Evolutionary conservation across 345 rosid species (phyloP).

Genomic region (Eucalyptus victrix): DNA sequence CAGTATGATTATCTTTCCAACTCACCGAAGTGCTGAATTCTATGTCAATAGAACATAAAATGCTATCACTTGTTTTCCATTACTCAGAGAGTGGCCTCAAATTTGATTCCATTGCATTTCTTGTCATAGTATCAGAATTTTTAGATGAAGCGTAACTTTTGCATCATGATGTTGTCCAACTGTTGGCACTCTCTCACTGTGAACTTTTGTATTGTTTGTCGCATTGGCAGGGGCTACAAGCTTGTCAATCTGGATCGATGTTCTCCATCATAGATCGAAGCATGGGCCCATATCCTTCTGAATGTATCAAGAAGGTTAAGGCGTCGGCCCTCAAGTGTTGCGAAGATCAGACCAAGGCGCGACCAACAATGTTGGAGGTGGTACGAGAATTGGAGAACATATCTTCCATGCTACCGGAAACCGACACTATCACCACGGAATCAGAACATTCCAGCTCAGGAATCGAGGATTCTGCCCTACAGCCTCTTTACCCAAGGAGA

Average conservation of each 20-base stretch:
- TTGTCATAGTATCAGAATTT: background rate
- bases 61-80: background rate
- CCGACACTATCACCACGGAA: slow-evolving; percentile 16
- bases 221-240: slow-evolving; percentile 36
- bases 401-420: slow-evolving; percentile 48
- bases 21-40: background rate
- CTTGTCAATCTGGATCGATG: slow-evolving; percentile 56
- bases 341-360: slow-evolving; percentile 46
- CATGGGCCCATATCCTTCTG: slow-evolving; percentile 75
- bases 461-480: slow-evolving; percentile 13
- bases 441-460: background rate
- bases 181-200: background rate
- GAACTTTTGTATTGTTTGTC: background rate
- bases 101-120: background rate
- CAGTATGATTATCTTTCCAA: background rate
- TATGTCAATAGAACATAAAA: background rate
- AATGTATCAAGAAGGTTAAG: slow-evolving; percentile 65
- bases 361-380: slow-evolving; percentile 90
- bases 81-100: background rate
- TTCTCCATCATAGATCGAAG: slow-evolving; percentile 57
- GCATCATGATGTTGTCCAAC: background rate
- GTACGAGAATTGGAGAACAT: slow-evolving; percentile 76
- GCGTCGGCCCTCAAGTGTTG: slow-evolving; percentile 67
- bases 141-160: background rate
- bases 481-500: slow-evolving; percentile 24